These are phyloP conservation scores for Phytophthora capsici DNA, from an alignment of 352 stramenopile genomes.

Conservation along the genomic window DNA sequence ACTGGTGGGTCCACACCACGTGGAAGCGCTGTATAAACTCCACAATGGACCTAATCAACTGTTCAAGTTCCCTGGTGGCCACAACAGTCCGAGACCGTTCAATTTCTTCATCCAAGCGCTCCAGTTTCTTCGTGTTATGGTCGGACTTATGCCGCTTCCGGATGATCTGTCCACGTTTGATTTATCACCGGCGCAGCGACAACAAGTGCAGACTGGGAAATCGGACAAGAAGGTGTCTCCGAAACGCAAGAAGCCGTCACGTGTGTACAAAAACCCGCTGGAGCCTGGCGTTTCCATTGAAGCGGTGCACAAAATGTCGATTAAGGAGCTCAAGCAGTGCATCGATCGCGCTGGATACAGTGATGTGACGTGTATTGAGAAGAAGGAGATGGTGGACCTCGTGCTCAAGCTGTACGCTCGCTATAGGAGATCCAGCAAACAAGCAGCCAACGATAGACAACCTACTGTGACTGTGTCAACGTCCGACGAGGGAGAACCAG, in stretches of 20 bases:
- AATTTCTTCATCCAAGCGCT: conserved; percentile 84
- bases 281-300: conserved; percentile 60
- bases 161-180: conserved; percentile 62
- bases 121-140: conserved; percentile 84
- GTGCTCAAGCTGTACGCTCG: conserved; percentile 79
- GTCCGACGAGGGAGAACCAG: conserved; percentile 15
- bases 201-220: conserved; percentile 22
- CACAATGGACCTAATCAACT: conserved; percentile 84
- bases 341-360: conserved; percentile 76
- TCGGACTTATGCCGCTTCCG: conserved; percentile 70
- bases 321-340: conserved; percentile 83
- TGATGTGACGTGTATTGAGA: conserved; percentile 81
- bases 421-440: conserved; percentile 65
- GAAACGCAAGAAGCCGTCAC: conserved; percentile 44
- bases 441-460: conserved; percentile 40
- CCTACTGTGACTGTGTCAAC: not conserved
- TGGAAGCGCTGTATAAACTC: conserved; percentile 71
- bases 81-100: conserved; percentile 80
- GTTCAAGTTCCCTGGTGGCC: conserved; percentile 80
- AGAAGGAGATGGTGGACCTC: conserved; percentile 83
- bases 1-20: conserved; percentile 78
- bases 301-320: conserved; percentile 68
- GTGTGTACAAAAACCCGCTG: conserved; percentile 78
- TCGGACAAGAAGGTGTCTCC: conserved; percentile 19
- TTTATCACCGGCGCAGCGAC: conserved; percentile 39